These are phyloP conservation scores for Pleochaeta shiraiana DNA, from an alignment of 2,329 filamentous ascomycete genomes.

Conservation along the genomic window DNA sequence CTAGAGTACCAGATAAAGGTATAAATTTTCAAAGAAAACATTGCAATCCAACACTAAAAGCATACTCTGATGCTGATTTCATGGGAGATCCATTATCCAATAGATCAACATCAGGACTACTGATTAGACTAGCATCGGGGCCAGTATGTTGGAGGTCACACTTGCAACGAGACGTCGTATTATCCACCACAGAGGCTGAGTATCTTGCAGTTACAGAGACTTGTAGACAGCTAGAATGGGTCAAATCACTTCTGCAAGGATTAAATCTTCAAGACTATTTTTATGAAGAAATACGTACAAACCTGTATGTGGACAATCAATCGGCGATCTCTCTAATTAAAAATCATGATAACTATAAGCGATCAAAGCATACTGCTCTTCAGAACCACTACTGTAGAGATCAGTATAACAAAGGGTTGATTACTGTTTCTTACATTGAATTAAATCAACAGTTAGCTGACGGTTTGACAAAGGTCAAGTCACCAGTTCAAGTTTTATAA, in stretches of 20 bases:
- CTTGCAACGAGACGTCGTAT: too few species aligned
- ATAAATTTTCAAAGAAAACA: background rate
- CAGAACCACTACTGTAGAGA: background rate
- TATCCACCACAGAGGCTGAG: too few species aligned
- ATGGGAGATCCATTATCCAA: background rate
- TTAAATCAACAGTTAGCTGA: background rate
- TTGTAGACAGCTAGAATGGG: too few species aligned
- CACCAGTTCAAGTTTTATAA: background rate
- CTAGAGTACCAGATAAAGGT: background rate
- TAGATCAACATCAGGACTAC: background rate
- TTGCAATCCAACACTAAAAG: background rate
- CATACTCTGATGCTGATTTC: background rate
- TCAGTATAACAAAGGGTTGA: background rate
- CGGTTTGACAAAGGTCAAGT: background rate
- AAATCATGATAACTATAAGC: background rate
- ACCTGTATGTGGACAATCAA: background rate
- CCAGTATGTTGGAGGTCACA: too few species aligned
- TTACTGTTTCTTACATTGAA: background rate
- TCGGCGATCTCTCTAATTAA: background rate
- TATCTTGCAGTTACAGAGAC: too few species aligned
- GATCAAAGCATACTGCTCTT: background rate
- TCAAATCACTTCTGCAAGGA: too few species aligned
- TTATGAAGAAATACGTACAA: too few species aligned
- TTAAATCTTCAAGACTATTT: too few species aligned
- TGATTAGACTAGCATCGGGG: background rate